Percentiles rank a stretch among this genome's conserved stretches.
Evolutionary conservation across 1,139 yeast genomes (phyloP).

Genomic region (Wickerhamiella infanticola): DNA sequence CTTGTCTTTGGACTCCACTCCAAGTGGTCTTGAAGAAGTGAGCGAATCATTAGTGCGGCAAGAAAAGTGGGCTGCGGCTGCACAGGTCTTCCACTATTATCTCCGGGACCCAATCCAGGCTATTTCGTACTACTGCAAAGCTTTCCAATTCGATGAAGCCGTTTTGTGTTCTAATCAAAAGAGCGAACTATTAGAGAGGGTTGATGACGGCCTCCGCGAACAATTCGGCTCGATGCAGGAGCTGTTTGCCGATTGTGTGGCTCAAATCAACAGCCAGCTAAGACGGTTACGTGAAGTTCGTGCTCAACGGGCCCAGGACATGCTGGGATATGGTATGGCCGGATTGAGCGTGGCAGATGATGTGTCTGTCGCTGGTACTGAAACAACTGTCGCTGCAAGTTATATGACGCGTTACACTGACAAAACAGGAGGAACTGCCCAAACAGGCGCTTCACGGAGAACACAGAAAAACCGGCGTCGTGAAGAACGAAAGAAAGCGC

Average conservation of each 20-base stretch:
- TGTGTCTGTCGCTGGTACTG: slow-evolving; percentile 89
- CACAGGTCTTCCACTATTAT: slow-evolving; percentile 52
- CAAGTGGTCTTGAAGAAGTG: slow-evolving; percentile 37
- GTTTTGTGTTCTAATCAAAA: slow-evolving; percentile 36
- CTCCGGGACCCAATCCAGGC: slow-evolving; percentile 49
- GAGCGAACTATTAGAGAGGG: slow-evolving; percentile 35
- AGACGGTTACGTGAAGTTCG: slow-evolving; percentile 73
- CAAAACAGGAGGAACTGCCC: slow-evolving; percentile 87
- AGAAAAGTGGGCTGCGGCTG: slow-evolving; percentile 73
- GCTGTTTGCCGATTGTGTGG: slow-evolving; percentile 76
- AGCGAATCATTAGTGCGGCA: slow-evolving; percentile 47
- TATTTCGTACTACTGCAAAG: slow-evolving; percentile 53
- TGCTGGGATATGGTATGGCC: slow-evolving; percentile 51
- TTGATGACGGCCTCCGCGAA: slow-evolving; percentile 67
- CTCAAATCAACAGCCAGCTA: slow-evolving; percentile 72
- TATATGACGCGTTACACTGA: slow-evolving; percentile 94
- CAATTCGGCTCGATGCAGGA: slow-evolving; percentile 83
- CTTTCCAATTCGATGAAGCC: slow-evolving; percentile 63
- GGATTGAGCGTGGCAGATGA: slow-evolving; percentile 59
- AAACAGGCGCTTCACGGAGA: slow-evolving; percentile 86
- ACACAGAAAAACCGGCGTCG: slow-evolving; percentile 86
- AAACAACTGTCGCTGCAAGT: slow-evolving; percentile 82
- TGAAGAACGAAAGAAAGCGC: slow-evolving; percentile 88
- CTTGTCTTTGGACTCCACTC: slow-evolving; percentile 37
- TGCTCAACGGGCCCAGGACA: slow-evolving; percentile 67